phyloP scores from a whole-genome alignment of 192 early-diverging fungal species.

The Geosiphon pyriformis region DNA sequence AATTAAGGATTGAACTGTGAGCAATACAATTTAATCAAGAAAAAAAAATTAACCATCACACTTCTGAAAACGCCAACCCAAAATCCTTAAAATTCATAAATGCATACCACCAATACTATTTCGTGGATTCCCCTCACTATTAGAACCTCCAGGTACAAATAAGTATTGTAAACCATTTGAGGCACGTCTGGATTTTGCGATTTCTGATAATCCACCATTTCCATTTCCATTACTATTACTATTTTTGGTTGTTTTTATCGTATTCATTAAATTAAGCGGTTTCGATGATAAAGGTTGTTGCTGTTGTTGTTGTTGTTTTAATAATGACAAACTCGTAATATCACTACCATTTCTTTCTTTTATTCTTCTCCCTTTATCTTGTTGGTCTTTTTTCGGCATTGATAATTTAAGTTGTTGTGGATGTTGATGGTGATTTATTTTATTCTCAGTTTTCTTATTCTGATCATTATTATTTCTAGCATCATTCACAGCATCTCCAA shows the following conservation, averaged over 20 bases:
- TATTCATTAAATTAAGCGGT: not conserved
- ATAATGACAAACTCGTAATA: too few species aligned
- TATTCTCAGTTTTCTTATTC: not conserved
- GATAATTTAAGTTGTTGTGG: not conserved
- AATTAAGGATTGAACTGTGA: too few species aligned
- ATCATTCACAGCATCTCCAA: too few species aligned
- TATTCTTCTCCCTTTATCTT: too few species aligned
- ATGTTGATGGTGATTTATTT: not conserved
- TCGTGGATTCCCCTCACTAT: not conserved
- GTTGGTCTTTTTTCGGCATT: not conserved
- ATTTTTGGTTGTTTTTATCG: not conserved
- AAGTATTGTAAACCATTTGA: slow-evolving; percentile 19
- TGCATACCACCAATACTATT: not conserved
- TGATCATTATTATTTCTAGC: not conserved
- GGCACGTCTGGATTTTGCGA: not conserved
- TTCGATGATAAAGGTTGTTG: not conserved
- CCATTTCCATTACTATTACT: not conserved
- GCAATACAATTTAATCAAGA: not conserved
- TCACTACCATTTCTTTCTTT: too few species aligned
- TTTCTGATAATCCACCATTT: not conserved
- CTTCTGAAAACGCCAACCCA: not conserved
- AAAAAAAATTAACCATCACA: not conserved
- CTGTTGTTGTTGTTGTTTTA: slow-evolving; percentile 4
- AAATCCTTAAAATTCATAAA: too few species aligned
- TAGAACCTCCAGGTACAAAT: too few species aligned